Conservation (phyloP, 768 basidiomycete species). For the Galerina sulciceps region DNA sequence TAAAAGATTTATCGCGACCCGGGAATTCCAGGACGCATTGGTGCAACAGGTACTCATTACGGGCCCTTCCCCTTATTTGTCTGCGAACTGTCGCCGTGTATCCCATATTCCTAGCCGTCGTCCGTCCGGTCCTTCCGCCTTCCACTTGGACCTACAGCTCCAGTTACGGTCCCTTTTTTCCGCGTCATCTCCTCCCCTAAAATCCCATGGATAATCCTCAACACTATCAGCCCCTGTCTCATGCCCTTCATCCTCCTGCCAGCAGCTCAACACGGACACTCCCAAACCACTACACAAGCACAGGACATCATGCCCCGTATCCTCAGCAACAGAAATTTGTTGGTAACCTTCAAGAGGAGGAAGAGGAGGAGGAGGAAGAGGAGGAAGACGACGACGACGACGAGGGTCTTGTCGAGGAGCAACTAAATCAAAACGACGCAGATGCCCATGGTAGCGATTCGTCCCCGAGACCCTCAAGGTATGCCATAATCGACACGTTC, state of each 20-base stretch:
- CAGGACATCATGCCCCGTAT: conserved; percentile 24
- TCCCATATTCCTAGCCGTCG: background rate
- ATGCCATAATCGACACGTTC: conserved; percentile 3
- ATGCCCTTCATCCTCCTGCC: conserved; percentile 70
- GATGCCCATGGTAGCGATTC: conserved; percentile 43
- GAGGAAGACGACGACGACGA: conserved; percentile 77
- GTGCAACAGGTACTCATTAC: conserved; percentile 25
- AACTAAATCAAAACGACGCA: conserved; percentile 54
- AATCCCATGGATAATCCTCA: conserved; percentile 68
- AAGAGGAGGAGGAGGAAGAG: conserved; percentile 58
- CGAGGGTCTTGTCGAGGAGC: conserved; percentile 73
- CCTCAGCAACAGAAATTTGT: conserved; percentile 28
- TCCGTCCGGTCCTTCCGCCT: background rate
- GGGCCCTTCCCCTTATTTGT: background rate
- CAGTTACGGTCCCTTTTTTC: conserved; percentile 12
- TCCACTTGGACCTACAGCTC: background rate
- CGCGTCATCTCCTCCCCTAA: conserved; percentile 7
- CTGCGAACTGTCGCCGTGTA: conserved; percentile 3
- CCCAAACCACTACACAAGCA: conserved; percentile 22
- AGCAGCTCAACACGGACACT: conserved; percentile 23
- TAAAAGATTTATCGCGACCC: conserved; percentile 35
- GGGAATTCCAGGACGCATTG: conserved; percentile 26
- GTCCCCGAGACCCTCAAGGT: conserved; percentile 39
- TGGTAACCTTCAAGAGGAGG: conserved; percentile 19
- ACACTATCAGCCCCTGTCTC: conserved; percentile 80